Conservation (phyloP, 768 basidiomycete species). For the Multifurca ochricompacta region DNA sequence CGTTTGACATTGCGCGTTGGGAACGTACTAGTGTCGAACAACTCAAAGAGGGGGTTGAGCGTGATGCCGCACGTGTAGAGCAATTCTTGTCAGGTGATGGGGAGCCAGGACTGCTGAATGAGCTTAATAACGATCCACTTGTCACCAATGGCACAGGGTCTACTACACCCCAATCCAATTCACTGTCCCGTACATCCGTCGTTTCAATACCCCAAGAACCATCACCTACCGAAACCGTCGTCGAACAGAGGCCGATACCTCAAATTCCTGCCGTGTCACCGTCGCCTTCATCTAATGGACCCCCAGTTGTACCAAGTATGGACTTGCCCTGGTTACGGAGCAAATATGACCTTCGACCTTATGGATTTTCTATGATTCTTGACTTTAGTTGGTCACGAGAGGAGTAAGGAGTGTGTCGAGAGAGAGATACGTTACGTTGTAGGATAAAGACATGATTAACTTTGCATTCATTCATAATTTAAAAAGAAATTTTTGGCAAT, state of each 20-base stretch:
- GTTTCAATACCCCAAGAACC: neutral
- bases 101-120: neutral
- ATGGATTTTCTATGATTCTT: conserved; percentile 64
- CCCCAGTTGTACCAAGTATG: neutral
- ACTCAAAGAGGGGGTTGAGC: conserved; percentile 32
- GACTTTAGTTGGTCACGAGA: conserved; percentile 61
- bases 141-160: neutral
- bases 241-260: neutral
- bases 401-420: neutral
- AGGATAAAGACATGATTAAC: too few species aligned
- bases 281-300: neutral
- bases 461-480: too few species aligned
- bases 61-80: conserved; percentile 29
- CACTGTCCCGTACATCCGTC: neutral
- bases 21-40: conserved; percentile 56
- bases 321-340: conserved; percentile 19
- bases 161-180: neutral
- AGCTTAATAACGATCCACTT: neutral
- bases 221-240: neutral
- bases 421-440: too few species aligned
- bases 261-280: neutral
- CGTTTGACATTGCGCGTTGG: conserved; percentile 72
- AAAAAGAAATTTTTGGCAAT: neutral
- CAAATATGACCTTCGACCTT: conserved; percentile 65
- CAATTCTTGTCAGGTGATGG: conserved; percentile 9